Percentiles rank a stretch among this genome's conserved stretches.
phyloP scores from a whole-genome alignment of 441 rosid species.

The Biscutella laevigata region DNA sequence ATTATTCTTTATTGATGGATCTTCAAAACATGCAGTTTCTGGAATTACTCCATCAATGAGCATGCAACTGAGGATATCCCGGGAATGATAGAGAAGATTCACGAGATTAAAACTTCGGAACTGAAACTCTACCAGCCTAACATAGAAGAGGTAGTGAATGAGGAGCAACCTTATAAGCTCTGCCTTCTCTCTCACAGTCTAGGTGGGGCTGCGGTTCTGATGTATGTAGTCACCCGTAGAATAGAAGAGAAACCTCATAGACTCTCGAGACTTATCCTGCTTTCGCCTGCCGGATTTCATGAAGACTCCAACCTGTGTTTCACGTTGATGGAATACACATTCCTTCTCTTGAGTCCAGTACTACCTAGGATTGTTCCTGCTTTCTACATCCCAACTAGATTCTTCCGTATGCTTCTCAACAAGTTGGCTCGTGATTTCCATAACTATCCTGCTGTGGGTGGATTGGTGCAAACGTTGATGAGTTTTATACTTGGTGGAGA shows the following conservation, averaged over 20 bases:
- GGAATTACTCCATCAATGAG: conserved; percentile 89
- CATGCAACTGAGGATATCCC: conserved; percentile 87
- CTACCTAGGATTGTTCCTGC: conserved; percentile 52
- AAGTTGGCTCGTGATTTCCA: conserved; percentile 88
- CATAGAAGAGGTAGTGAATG: conserved; percentile 35
- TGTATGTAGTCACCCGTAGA: conserved; percentile 54
- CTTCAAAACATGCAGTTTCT: conserved; percentile 46
- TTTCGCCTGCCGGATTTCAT: conserved; percentile 93
- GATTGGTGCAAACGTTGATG: conserved; percentile 82
- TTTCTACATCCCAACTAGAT: conserved; percentile 85
- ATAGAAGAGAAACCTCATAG: conserved; percentile 75
- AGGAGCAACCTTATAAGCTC: conserved; percentile 71
- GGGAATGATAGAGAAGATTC: conserved; percentile 84
- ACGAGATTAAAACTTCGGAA: conserved; percentile 68
- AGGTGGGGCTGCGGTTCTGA: conserved; percentile 85
- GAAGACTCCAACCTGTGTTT: conserved; percentile 58
- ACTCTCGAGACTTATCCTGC: conserved; percentile 61
- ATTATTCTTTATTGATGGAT: not conserved
- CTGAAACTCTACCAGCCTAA: conserved; percentile 56
- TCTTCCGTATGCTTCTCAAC: conserved; percentile 84
- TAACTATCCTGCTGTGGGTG: conserved; percentile 93
- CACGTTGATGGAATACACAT: conserved; percentile 39
- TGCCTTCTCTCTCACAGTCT: conserved; percentile 81
- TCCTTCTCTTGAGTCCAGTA: conserved; percentile 47
- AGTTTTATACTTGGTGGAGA: conserved; percentile 74